A percentile compares a stretch with the other conserved stretches of the same genome.
Conservation (phyloP, 1,139 yeast species). For the Blastobotrys persicus region DNA sequence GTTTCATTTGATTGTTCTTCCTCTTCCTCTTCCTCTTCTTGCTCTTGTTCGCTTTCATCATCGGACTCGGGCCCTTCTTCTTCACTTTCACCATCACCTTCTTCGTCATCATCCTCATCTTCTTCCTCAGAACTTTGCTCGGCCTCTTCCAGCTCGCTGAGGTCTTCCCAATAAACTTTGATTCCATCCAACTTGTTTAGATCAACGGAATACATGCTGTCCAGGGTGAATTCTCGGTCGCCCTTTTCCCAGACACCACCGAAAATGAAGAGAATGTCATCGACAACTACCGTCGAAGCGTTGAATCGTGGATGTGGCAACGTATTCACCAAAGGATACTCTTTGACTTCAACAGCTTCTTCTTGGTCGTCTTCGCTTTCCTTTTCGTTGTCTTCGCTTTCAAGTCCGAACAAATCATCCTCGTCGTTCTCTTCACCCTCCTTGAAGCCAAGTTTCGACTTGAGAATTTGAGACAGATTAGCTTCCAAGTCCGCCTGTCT, state of each 20-base stretch:
- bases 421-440: constrained; percentile 51
- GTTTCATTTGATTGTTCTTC: constrained; percentile 50
- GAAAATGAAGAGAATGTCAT: constrained; percentile 78
- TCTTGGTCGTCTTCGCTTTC: constrained; percentile 34
- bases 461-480: constrained; percentile 69
- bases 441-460: constrained; percentile 63
- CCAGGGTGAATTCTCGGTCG: constrained; percentile 78
- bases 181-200: constrained; percentile 85
- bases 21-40: constrained; percentile 56
- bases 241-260: constrained; percentile 92
- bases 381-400: neutral
- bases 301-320: constrained; percentile 90
- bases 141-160: constrained; percentile 58
- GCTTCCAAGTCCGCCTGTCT: constrained; percentile 84
- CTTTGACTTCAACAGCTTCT: constrained; percentile 44
- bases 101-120: constrained; percentile 59
- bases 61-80: constrained; percentile 56
- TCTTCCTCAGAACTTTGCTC: constrained; percentile 52
- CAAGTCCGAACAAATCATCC: constrained; percentile 28
- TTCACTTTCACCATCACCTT: constrained; percentile 65
- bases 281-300: constrained; percentile 80
- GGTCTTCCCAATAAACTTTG: constrained; percentile 86
- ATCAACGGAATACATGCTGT: constrained; percentile 83
- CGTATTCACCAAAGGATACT: constrained; percentile 55
- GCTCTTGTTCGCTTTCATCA: constrained; percentile 50